Conservation (phyloP, 805 yeast genomes). For the Candida methanosorbosa region DNA sequence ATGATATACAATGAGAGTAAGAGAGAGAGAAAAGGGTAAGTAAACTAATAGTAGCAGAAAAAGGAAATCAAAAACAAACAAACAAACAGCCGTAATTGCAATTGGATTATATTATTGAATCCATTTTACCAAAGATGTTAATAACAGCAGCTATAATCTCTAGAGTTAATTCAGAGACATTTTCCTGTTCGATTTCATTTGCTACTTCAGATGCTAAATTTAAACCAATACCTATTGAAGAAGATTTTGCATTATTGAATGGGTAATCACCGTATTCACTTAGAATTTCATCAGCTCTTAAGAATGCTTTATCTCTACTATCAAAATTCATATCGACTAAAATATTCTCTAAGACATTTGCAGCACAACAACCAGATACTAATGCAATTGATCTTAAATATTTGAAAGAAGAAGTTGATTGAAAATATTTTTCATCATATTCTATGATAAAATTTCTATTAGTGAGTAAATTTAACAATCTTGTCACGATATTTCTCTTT, state of each 20-base stretch:
- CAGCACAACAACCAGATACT: slow-evolving; percentile 88
- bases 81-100: not conserved
- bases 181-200: slow-evolving; percentile 41
- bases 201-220: slow-evolving; percentile 48
- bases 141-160: slow-evolving; percentile 92
- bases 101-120: slow-evolving; percentile 57
- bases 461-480: slow-evolving; percentile 64
- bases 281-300: slow-evolving; percentile 88
- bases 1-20: not conserved
- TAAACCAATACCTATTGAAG: slow-evolving; percentile 62
- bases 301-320: slow-evolving; percentile 84
- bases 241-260: slow-evolving; percentile 46
- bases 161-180: slow-evolving; percentile 53
- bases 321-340: slow-evolving; percentile 70
- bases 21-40: not conserved
- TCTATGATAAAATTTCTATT: slow-evolving; percentile 57
- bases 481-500: slow-evolving; percentile 69
- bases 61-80: slow-evolving; percentile 6
- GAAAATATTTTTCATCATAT: slow-evolving; percentile 54
- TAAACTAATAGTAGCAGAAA: not conserved
- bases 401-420: slow-evolving; percentile 57
- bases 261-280: slow-evolving; percentile 82
- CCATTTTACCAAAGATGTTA: slow-evolving; percentile 86
- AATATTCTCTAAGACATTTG: slow-evolving; percentile 91
- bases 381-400: slow-evolving; percentile 72